phyloP scores from a whole-genome alignment of 2,329 filamentous ascomycete genomes.

The Westerdykella aurantiaca region DNA sequence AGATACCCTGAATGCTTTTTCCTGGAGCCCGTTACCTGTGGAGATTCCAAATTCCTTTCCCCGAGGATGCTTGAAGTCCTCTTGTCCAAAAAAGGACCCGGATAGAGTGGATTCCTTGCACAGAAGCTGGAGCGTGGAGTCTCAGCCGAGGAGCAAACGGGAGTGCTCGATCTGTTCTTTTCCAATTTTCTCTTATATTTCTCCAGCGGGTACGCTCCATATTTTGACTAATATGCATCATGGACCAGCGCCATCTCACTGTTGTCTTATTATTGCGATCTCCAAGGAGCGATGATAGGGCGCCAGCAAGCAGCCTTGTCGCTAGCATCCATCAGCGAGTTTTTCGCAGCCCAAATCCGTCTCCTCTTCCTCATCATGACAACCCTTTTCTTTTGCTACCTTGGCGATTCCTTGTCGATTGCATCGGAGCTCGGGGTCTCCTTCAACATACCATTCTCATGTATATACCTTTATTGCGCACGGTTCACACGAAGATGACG shows the following conservation, averaged over 20 bases:
- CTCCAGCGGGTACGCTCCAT: neutral
- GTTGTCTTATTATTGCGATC: conserved; percentile 1
- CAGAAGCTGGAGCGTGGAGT: conserved; percentile 12
- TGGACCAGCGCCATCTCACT: conserved; percentile 5
- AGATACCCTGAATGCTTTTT: conserved; percentile 34
- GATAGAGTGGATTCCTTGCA: conserved; percentile 17
- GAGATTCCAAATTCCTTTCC: conserved; percentile 21
- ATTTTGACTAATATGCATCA: conserved; percentile 5
- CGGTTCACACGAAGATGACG: conserved; percentile 20
- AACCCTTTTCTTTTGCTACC: conserved; percentile 1
- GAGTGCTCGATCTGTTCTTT: conserved; percentile 1
- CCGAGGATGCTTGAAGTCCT: conserved; percentile 21
- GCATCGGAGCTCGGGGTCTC: conserved; percentile 14
- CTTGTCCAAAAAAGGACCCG: conserved; percentile 22
- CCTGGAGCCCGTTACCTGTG: conserved; percentile 25
- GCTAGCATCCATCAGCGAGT: neutral
- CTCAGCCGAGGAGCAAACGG: neutral
- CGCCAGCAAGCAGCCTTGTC: conserved; percentile 1
- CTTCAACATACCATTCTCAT: conserved; percentile 17
- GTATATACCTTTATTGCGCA: conserved; percentile 29
- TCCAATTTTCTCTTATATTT: conserved; percentile 11
- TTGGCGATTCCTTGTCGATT: conserved; percentile 9
- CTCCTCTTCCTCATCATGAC: neutral
- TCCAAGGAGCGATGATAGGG: neutral
- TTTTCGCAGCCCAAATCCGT: conserved; percentile 1